phyloP scores from a whole-genome alignment of 2,329 filamentous ascomycete species.

The Chaetomium sp. region DNA sequence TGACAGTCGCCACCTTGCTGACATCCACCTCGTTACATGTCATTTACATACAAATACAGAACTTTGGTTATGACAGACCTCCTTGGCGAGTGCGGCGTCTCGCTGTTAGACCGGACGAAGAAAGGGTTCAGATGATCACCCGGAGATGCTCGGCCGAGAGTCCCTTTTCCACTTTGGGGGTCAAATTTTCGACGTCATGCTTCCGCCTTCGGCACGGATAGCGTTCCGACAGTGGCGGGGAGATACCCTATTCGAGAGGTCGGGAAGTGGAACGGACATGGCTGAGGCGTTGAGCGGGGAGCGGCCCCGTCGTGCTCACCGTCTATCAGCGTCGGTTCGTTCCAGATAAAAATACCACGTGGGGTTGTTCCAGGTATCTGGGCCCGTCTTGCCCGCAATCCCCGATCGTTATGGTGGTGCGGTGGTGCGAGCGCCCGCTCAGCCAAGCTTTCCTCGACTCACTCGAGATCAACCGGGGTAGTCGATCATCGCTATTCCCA shows the following conservation, averaged over 20 bases:
- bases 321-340: background rate
- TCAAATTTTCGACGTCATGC: constrained; percentile 5
- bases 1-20: background rate
- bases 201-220: background rate
- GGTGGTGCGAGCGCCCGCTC: background rate
- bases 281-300: background rate
- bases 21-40: background rate
- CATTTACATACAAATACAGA: background rate
- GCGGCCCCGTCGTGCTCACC: background rate
- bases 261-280: background rate
- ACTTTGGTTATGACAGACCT: background rate
- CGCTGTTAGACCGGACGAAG: background rate
- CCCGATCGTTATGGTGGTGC: background rate
- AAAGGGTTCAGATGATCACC: constrained; percentile 6
- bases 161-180: background rate
- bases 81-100: background rate
- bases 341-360: background rate
- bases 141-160: background rate
- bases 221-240: background rate
- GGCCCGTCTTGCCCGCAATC: background rate
- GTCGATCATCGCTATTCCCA: background rate
- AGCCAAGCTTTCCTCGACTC: background rate
- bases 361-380: background rate
- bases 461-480: background rate
- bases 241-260: background rate